Evolutionary conservation across 1,139 yeast species (phyloP).

Genomic region (Sugiyamaella grinbergsii): DNA sequence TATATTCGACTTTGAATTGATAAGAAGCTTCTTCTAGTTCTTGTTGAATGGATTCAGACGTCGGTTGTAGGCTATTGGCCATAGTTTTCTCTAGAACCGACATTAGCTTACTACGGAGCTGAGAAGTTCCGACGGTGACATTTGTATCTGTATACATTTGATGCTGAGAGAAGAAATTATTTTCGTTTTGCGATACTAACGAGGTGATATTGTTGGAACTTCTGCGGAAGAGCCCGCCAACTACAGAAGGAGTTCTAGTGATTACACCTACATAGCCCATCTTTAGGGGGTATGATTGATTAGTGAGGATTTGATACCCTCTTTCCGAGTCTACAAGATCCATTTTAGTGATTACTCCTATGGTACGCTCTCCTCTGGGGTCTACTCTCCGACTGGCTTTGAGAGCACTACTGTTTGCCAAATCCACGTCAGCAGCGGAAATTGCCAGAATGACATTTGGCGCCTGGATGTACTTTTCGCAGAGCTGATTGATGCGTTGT

Average conservation of each 20-base stretch:
- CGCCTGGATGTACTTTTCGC: slow-evolving; percentile 81
- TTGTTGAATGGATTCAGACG: slow-evolving; percentile 80
- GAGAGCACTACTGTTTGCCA: slow-evolving; percentile 93
- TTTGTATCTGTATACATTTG: slow-evolving; percentile 60
- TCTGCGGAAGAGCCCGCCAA: slow-evolving; percentile 41
- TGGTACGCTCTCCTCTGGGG: slow-evolving; percentile 91
- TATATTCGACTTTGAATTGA: slow-evolving; percentile 92
- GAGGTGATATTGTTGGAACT: slow-evolving; percentile 36
- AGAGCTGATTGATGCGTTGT: slow-evolving; percentile 71
- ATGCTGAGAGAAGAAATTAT: slow-evolving; percentile 53
- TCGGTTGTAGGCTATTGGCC: slow-evolving; percentile 87
- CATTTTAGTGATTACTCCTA: slow-evolving; percentile 92
- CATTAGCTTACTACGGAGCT: slow-evolving; percentile 77
- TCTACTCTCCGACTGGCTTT: slow-evolving; percentile 92
- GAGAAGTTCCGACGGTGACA: slow-evolving; percentile 75
- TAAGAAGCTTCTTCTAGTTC: slow-evolving; percentile 94
- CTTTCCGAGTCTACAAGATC: slow-evolving; percentile 80
- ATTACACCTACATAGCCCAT: slow-evolving; percentile 99
- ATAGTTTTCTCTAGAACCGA: slow-evolving; percentile 85
- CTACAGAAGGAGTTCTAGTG: slow-evolving; percentile 64
- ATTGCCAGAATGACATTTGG: slow-evolving; percentile 96
- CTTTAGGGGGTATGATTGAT: slow-evolving; percentile 80
- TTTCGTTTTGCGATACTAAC: slow-evolving; percentile 49
- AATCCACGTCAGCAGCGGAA: slow-evolving; percentile 96
- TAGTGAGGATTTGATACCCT: slow-evolving; percentile 69